Evolutionary conservation across 1,284 basidiomycete genomes (phyloP), one percentile per base, ranked within the genome.

Genomic region (Grifola frondosa): DNA sequence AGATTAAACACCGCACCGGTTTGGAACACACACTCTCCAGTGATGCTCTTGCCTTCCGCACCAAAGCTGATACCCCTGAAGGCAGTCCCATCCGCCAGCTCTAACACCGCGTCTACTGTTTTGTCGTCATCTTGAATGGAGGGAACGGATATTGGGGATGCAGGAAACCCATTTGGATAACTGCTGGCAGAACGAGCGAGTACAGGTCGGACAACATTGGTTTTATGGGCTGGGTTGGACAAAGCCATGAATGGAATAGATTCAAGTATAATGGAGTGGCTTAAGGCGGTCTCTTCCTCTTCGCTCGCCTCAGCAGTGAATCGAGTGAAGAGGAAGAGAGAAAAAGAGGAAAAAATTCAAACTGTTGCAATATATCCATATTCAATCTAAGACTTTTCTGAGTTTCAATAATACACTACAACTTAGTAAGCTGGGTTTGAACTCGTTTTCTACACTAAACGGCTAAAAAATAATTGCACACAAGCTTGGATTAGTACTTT

Each of bases 1-100:
- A 36, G 28, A 37, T 45, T 42, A 41, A 45, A 49, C 45, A 44
- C 67, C 88, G 68, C 62, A 97, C 96, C 96, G 42, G 97, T 99
- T 74, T 98, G 96, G 74, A 99, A 99, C 63, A 99, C 97, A 66
- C 96, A 98, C 80, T 99, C 97, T 58, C 97, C 97, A 16, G 94
- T 80, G 38, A 97, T 76, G 66, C 91, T 95, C 73, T 93, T 96
- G 42, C 80, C 81, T 58, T 90, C 77, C 3, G 93, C 93, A 59
- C 97, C 97, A 63, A 99, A 99, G 63, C 88, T 92, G 63, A 91
- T 86, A 36, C 97, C 97, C 44, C 85, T 77, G 60, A 85, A 91
- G 1, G 90, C 85, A 48, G 91, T 83, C 11, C 96, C 96, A 68
- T 99, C 96, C 39, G 81, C 81, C 44, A 99, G 78, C 69, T 99